These are phyloP conservation scores for Penstemon barbatus DNA, from an alignment of 257 asterid genomes.

Conservation along the genomic window DNA sequence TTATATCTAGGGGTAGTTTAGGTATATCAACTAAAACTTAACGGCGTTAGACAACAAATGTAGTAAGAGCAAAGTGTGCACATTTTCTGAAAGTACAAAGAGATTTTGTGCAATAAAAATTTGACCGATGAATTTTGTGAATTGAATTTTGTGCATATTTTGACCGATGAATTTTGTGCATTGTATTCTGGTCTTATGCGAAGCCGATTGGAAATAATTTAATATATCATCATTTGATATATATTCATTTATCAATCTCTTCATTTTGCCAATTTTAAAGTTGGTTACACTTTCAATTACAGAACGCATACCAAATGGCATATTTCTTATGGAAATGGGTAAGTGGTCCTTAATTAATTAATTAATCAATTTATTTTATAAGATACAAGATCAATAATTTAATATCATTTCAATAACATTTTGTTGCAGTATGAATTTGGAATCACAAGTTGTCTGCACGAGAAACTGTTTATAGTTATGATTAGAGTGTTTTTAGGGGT, in stretches of 20 bases:
- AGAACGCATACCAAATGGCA: constrained; percentile 80
- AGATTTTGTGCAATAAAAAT: too few relatives aligned
- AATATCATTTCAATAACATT: background rate
- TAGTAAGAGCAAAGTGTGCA: too few relatives aligned
- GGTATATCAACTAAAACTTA: too few relatives aligned
- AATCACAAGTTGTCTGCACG: constrained; percentile 55
- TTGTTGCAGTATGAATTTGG: constrained; percentile 63
- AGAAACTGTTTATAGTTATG: constrained; percentile 42
- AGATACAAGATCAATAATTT: background rate
- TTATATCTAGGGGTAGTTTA: too few relatives aligned
- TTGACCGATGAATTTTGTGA: too few relatives aligned
- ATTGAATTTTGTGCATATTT: too few relatives aligned
- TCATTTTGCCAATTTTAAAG: too few relatives aligned
- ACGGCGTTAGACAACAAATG: too few relatives aligned
- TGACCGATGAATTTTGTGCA: too few relatives aligned
- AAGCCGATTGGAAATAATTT: too few relatives aligned
- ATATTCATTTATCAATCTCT: background rate
- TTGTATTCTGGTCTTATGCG: too few relatives aligned
- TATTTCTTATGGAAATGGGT: constrained; percentile 74
- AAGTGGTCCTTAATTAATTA: constrained; percentile 5
- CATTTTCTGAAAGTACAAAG: too few relatives aligned
- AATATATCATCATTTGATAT: background rate
- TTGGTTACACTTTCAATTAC: constrained; percentile 15
- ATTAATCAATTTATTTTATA: background rate
- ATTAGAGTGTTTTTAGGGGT: constrained; percentile 52